Conservation (phyloP, 1,284 basidiomycete species). For the Sporisorium iseilematis-ciliati region DNA sequence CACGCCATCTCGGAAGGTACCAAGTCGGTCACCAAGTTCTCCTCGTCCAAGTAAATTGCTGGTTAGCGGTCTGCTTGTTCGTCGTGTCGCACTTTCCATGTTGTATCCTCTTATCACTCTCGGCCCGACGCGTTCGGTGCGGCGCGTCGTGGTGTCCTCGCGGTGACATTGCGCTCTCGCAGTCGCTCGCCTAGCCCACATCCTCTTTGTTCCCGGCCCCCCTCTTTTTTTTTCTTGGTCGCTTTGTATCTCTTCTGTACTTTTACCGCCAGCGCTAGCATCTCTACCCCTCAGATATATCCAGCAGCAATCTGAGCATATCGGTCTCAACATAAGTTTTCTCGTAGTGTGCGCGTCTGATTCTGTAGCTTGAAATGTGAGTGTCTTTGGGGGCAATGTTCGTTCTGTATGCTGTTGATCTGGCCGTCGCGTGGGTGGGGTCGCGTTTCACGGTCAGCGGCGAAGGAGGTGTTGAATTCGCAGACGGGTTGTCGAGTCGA, state of each 20-base stretch:
- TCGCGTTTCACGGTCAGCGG: background rate
- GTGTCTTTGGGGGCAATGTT: background rate
- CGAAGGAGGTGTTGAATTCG: background rate
- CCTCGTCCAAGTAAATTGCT: slow-evolving; percentile 67
- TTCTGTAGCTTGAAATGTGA: background rate
- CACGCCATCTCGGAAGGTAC: slow-evolving; percentile 87
- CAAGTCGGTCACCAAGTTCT: slow-evolving; percentile 76
- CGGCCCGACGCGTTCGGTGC: slow-evolving; percentile 47
- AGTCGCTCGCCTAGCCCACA: slow-evolving; percentile 14
- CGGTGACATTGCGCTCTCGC: background rate
- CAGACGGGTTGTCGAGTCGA: background rate
- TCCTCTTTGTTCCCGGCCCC: slow-evolving; percentile 4
- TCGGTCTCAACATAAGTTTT: slow-evolving; percentile 37
- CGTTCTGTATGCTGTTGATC: background rate
- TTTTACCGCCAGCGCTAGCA: slow-evolving; percentile 60
- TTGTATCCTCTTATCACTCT: background rate
- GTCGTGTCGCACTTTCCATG: slow-evolving; percentile 2
- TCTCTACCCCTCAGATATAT: slow-evolving; percentile 51
- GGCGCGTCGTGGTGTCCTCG: slow-evolving; percentile 47
- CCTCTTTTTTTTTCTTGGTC: slow-evolving; percentile 37
- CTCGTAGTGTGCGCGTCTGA: slow-evolving; percentile 7
- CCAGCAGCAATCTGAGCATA: slow-evolving; percentile 61
- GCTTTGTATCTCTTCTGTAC: slow-evolving; percentile 58
- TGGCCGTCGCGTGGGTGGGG: background rate
- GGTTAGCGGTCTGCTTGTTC: background rate